These are phyloP conservation scores for Saccharomycopsis vini DNA, from an alignment of 805 yeast species.

Conservation along the genomic window DNA sequence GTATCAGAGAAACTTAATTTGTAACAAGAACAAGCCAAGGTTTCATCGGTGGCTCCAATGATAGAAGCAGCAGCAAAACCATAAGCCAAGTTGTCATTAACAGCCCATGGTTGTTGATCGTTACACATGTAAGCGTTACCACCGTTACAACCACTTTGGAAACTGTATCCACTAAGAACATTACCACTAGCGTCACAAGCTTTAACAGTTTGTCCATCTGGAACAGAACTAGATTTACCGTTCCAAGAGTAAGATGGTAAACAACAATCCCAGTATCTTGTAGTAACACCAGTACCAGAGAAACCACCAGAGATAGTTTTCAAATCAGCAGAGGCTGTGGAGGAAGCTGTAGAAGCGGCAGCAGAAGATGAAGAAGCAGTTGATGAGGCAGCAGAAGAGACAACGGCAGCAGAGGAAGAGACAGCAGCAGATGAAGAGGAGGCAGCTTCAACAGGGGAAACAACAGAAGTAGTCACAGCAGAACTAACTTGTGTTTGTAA, in stretches of 20 bases:
- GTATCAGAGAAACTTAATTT: constrained; percentile 9
- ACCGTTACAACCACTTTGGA: constrained; percentile 13
- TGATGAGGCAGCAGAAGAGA: not conserved
- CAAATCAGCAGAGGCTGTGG: not conserved
- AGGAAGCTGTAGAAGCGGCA: not conserved
- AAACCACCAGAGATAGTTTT: constrained; percentile 6
- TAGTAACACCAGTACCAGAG: constrained; percentile 12
- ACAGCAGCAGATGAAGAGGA: not conserved
- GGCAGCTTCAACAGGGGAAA: not conserved
- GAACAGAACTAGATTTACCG: constrained; percentile 4
- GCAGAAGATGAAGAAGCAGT: not conserved
- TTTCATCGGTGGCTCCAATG: constrained; percentile 3
- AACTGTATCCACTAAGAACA: not conserved
- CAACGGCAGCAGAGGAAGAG: not conserved
- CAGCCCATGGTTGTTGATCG: constrained; percentile 14
- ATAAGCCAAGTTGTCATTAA: constrained; percentile 7
- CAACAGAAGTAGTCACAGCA: not conserved
- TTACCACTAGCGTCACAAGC: constrained; percentile 15
- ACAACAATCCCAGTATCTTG: constrained; percentile 16
- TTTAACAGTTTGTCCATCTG: constrained; percentile 3
- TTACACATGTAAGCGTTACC: constrained; percentile 15
- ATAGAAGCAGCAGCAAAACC: constrained; percentile 10
- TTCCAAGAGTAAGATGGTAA: constrained; percentile 14
- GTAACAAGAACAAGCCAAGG: constrained; percentile 10
- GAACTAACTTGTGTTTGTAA: not conserved